Evolutionary conservation across 148 eudicot species (phyloP), one percentile per base, ranked within the genome.

Genomic region (Arctostaphylos glauca): DNA sequence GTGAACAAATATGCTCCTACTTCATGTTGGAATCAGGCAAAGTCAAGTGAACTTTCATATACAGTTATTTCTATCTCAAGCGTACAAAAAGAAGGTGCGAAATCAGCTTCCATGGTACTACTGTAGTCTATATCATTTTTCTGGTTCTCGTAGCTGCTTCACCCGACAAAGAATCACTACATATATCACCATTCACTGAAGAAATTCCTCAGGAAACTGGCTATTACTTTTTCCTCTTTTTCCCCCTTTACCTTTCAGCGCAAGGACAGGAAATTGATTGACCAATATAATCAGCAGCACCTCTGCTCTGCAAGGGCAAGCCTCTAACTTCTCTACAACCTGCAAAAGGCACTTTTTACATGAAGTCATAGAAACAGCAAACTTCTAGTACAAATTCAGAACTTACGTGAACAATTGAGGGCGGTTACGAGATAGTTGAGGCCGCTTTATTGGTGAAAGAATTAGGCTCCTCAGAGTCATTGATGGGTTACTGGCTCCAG

Each of bases 361-460:
- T 41, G 19, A 43, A 12, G 0, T 13, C 44, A 2, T 76, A 4
- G 9, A 43, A 76, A 52, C 1, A 6, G 14, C 10, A 7, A 49
- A 74, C 6, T 48, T 10, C 46, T 55, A 21, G 15, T 19, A 2
- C 9, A 18, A 48, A 10, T 49, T n/a, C 0, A 19, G 46, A 25
- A 76, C 79, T 53, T 88, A 95, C 96, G 94, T 95, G 91, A 95
- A 95, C 81, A 94, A 80, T 5, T 92, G 90, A 76, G 92, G 87
- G 50, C 94, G 92, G 83, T 80, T 93, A 59, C 96, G 94, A 75
- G 98, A 92, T 74, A 90, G 85, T 84, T 92, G 98, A 86, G 98
- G 95, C 14, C 98, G 88, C 87, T 91, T 92, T 77, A 95, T 89
- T 70, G 98, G 97, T 47, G 98, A 91, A 21, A 95, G 89, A 54